A percentile compares a stretch with the other conserved stretches of the same genome.
phyloP scores from a whole-genome alignment of 108 stramenopile genomes.

The Cylindrotheca fusiformis region DNA sequence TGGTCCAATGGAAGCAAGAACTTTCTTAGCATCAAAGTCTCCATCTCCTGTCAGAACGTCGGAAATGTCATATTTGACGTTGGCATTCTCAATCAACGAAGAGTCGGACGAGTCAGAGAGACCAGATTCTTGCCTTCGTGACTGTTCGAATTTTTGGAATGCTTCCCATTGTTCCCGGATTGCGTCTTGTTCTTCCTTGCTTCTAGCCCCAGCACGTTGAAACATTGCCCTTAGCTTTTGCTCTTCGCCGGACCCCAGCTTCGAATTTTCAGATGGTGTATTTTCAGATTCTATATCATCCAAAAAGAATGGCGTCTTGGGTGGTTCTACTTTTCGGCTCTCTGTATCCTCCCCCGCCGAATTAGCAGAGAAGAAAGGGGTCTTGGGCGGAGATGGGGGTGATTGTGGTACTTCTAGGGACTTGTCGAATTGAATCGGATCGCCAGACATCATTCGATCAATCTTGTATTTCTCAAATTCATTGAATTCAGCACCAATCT shows the following conservation, averaged over 20 bases:
- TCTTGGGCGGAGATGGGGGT: constrained; percentile 32
- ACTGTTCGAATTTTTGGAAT: constrained; percentile 49
- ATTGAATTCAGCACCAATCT: not conserved
- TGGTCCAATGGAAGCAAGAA: constrained; percentile 43
- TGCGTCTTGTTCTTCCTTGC: constrained; percentile 59
- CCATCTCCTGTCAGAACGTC: constrained; percentile 44
- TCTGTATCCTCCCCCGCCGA: constrained; percentile 2
- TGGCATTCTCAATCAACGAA: constrained; percentile 23
- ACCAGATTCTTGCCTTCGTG: constrained; percentile 34
- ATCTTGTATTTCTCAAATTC: constrained; percentile 12
- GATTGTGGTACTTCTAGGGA: not conserved
- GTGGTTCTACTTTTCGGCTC: constrained; percentile 26
- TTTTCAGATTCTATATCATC: constrained; percentile 4
- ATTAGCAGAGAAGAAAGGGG: constrained; percentile 32
- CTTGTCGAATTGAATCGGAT: not conserved
- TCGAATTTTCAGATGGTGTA: constrained; percentile 8
- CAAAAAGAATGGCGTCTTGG: constrained; percentile 55
- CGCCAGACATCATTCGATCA: constrained; percentile 11
- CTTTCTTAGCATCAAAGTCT: constrained; percentile 49
- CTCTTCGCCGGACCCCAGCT: constrained; percentile 71
- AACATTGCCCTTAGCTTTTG: constrained; percentile 57
- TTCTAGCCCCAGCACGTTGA: constrained; percentile 47
- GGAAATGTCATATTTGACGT: constrained; percentile 33
- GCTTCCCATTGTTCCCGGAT: constrained; percentile 59
- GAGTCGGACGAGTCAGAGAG: constrained; percentile 12